Evolutionary conservation across 2,329 filamentous ascomycete genomes (phyloP), one percentile per base, ranked within the genome.

Genomic region (Parafenestella ontariensis): DNA sequence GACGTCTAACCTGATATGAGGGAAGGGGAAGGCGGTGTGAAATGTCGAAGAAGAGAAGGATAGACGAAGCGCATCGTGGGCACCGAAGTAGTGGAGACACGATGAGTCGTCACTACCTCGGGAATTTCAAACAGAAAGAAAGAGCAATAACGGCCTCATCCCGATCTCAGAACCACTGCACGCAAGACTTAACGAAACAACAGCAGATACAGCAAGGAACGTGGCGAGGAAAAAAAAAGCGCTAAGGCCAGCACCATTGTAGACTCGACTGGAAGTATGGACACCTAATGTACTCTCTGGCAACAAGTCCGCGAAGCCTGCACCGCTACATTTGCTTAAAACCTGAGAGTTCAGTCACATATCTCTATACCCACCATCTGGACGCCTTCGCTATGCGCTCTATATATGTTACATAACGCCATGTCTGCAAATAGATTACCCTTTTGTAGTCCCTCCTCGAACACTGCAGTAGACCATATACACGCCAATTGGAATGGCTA

Each of bases 351-450:
- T 5, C 5, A n/a, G 15, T 6, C 29, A 44, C 21, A 28, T 28
- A 47, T 29, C 13, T 13, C 7, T 9, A n/a, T 48, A 21, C 28
- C 5, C 11, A 48, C 29, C 47, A 15, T 41, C 24, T 40, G 9
- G 66, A 65, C 67, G 58, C 68, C 66, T 34, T 61, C 61, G 66
- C 69, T 69, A 70, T 70, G 65, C 64, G 34, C 40, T 36, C 2
- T 39, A 15, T 23, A 26, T 15, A 28, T 28, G 1, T 26, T 39
- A n/a, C 5, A 11, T 34, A 31, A 31, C n/a, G 10, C 13, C 21
- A n/a, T 39, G 6, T 26, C 18, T 9, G 18, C 17, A 18, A 4
- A 10, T 7, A 24, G 7, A 40, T 11, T 11, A 23, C 20, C 6
- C 4, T 17, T 34, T 5, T n/a, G 8, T 34, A 3, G 13, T 34